These are phyloP conservation scores for Simplicillium aogashimaense DNA, from an alignment of 2,329 filamentous ascomycete species.

Conservation along the genomic window DNA sequence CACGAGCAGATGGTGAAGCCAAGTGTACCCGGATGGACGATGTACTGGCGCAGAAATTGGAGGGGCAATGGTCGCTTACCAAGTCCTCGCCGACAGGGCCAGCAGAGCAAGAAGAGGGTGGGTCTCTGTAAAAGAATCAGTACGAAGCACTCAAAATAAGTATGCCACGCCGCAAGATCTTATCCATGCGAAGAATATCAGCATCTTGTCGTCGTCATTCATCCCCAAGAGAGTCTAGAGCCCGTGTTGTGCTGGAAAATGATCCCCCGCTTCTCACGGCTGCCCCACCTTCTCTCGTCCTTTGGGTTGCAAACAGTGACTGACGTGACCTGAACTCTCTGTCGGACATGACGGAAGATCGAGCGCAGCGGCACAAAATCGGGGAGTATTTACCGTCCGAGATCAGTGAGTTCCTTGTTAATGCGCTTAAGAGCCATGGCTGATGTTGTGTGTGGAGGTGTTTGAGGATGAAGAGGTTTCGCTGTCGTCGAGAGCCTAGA, in stretches of 20 bases:
- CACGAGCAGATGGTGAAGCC: neutral
- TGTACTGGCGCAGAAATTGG: neutral
- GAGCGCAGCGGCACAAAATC: constrained; percentile 6
- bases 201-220: constrained; percentile 1
- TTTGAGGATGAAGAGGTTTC: neutral
- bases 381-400: constrained; percentile 64
- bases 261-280: constrained; percentile 25
- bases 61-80: constrained; percentile 50
- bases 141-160: constrained; percentile 12
- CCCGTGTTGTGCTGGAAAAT: constrained; percentile 8
- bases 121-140: constrained; percentile 56
- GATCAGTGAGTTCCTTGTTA: constrained; percentile 86
- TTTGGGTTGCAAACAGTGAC: constrained; percentile 14
- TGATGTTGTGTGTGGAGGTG: constrained; percentile 12
- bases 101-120: constrained; percentile 96
- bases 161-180: constrained; percentile 8
- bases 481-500: neutral
- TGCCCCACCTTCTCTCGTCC: constrained; percentile 22
- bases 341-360: constrained; percentile 13
- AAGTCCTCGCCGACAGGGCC: constrained; percentile 95
- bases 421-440: constrained; percentile 86
- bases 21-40: constrained; percentile 5
- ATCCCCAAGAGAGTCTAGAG: neutral
- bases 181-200: neutral
- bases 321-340: constrained; percentile 12